Percentiles rank a stretch among this genome's conserved stretches.
These are phyloP conservation scores for Raddia distichophylla DNA, from an alignment of 176 grass and related monocot species.

Conservation along the genomic window DNA sequence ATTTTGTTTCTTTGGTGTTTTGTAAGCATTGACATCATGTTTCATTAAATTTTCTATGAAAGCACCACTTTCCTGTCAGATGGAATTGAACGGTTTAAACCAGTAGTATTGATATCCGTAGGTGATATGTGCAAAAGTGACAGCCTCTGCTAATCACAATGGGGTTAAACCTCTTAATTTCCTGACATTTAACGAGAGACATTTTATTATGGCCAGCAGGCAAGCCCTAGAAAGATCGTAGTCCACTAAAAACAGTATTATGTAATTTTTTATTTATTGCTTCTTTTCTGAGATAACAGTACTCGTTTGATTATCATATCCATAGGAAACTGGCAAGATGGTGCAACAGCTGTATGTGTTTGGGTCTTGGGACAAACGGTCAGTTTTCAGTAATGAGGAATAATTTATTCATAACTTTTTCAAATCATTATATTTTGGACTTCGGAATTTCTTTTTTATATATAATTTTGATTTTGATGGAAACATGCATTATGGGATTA, in stretches of 20 bases:
- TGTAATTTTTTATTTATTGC: not conserved
- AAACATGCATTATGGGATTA: not conserved
- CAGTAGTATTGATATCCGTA: too few relatives aligned
- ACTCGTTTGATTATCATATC: constrained; percentile 1
- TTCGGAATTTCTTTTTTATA: not conserved
- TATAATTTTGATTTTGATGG: not conserved
- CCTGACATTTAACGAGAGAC: not conserved
- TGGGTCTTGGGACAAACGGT: constrained; percentile 88
- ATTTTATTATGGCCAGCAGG: not conserved
- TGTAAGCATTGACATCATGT: too few relatives aligned
- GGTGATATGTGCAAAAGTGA: not conserved
- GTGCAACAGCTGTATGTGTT: constrained; percentile 87
- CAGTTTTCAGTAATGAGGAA: constrained; percentile 30
- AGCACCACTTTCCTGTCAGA: too few relatives aligned
- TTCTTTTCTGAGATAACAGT: constrained; percentile 19
- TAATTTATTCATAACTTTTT: not conserved
- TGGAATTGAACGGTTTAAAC: too few relatives aligned
- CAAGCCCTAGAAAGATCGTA: not conserved
- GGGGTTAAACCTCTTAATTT: not conserved
- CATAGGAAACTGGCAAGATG: constrained; percentile 95
- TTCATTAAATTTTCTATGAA: too few relatives aligned
- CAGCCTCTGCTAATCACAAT: not conserved
- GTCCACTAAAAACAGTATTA: not conserved
- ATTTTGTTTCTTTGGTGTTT: too few relatives aligned
- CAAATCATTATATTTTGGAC: not conserved